A percentile compares a stretch with the other conserved stretches of the same genome.
phyloP scores from a whole-genome alignment of 2,329 filamentous ascomycete species.

The Nannizziopsis barbatae region DNA sequence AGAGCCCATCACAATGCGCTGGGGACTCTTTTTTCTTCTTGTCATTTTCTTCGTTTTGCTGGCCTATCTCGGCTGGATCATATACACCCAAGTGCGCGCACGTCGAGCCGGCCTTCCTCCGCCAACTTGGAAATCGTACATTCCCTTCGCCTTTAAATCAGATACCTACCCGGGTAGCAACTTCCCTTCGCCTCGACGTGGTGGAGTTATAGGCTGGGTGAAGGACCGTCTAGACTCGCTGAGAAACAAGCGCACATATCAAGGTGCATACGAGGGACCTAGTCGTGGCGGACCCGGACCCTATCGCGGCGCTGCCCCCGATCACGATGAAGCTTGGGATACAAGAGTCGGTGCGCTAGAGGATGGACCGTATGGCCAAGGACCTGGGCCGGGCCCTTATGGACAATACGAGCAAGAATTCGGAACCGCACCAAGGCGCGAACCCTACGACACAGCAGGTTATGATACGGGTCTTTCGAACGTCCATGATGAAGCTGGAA shows the following conservation, averaged over 20 bases:
- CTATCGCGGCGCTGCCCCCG: conserved; percentile 37
- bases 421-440: conserved; percentile 37
- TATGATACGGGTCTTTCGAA: conserved; percentile 4
- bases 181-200: conserved; percentile 43
- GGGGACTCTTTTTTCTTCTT: conserved; percentile 62
- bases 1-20: conserved; percentile 30
- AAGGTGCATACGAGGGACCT: conserved; percentile 56
- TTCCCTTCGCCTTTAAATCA: conserved; percentile 54
- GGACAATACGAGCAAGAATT: conserved; percentile 67
- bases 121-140: conserved; percentile 51
- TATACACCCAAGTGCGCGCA: conserved; percentile 62
- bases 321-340: conserved; percentile 82
- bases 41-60: conserved; percentile 51
- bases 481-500: conserved; percentile 24
- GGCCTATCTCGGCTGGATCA: conserved; percentile 53
- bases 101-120: conserved; percentile 63
- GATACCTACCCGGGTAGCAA: conserved; percentile 33
- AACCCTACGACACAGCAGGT: conserved; percentile 22
- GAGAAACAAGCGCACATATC: conserved; percentile 54
- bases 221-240: conserved; percentile 53
- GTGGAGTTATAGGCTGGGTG: conserved; percentile 62
- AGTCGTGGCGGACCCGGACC: conserved; percentile 44
- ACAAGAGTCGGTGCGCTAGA: conserved; percentile 59
- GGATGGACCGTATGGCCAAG: conserved; percentile 40
- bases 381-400: conserved; percentile 48